Evolutionary conservation across 176 grass and related monocot species (phyloP), one percentile per base, ranked within the genome.

Genomic region (sorghum (Sorghum bicolor)): DNA sequence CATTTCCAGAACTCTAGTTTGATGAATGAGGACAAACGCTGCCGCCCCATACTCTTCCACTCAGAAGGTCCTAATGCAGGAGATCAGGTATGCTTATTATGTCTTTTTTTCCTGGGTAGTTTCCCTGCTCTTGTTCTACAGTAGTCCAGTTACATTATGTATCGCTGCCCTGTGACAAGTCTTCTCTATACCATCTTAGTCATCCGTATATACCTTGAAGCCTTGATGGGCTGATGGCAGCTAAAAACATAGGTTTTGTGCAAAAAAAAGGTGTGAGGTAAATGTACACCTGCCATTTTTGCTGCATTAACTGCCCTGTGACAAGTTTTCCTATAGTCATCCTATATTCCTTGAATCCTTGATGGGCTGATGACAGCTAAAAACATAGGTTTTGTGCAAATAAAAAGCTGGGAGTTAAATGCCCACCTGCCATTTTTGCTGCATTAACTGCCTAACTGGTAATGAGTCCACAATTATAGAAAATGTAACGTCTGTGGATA

Each of bases 11-110:
- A 98, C 72, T 98, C 95, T 4, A 94, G 92, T 85, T 88, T 98
- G 83, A 98, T 98, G 95, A 98, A 98, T 77, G 95, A 98, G 85
- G 95, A 98, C 73, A 98, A 98, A 82, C 88, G 95, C 3, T 98
- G 95, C 85, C 92, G 92, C 58, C 95, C 95, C 44, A 98, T 98
- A 62, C 92, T 98, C 69, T 98, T 98, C 85, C 95, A 98, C 66
- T 93, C 95, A 34, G 87, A 94, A 74, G 95, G 95, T 76, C 95
- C 95, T 70, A 98, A 98, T 89, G 92, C 95, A 36, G 92, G 95
- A 76, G 95, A 98, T 91, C 95, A 98, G 88, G 95, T 97, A 55
- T 43, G 40, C 67, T 62, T 86, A 22, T 47, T 47, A 1, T 17
- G 3, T 20, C 69, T 72, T 17, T 30, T 30, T 79, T 32, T 53